Evolutionary conservation across 495 filamentous ascomycete species (phyloP).

Genomic region (Aspergillus sclerotiicarbonarius): DNA sequence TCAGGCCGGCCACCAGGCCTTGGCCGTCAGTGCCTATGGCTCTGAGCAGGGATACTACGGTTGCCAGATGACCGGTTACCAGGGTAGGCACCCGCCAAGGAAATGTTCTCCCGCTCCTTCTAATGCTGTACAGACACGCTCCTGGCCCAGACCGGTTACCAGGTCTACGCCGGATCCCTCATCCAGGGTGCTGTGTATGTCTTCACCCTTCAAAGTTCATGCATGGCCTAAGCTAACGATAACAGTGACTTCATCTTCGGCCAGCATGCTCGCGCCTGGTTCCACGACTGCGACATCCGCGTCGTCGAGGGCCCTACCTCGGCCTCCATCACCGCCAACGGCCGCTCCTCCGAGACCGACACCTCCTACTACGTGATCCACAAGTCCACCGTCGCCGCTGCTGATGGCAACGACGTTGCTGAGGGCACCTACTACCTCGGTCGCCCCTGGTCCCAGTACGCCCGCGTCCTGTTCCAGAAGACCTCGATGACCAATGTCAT

Average conservation of each 20-base stretch:
- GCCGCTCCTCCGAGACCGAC: conserved; percentile 49
- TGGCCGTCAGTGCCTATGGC: conserved; percentile 56
- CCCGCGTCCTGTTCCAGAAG: conserved; percentile 61
- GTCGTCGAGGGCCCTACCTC: conserved; percentile 37
- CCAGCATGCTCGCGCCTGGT: conserved; percentile 58
- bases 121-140: conserved; percentile 47
- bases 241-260: conserved; percentile 65
- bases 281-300: conserved; percentile 55
- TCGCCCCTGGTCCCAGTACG: conserved; percentile 62
- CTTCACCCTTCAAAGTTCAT: neutral
- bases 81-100: conserved; percentile 27
- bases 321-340: conserved; percentile 61
- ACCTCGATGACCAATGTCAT: conserved; percentile 55
- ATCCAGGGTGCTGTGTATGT: conserved; percentile 54
- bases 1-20: conserved; percentile 51
- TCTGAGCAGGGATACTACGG: conserved; percentile 58
- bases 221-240: neutral
- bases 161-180: conserved; percentile 54
- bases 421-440: conserved; percentile 54
- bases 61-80: conserved; percentile 54
- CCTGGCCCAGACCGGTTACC: conserved; percentile 54
- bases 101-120: neutral
- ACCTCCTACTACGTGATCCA: conserved; percentile 63
- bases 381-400: conserved; percentile 49
- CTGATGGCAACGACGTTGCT: conserved; percentile 43